Base-by-base conservation (phyloP, 371 early-diverging fungal species). In the Mucor velutinosus region DNA sequence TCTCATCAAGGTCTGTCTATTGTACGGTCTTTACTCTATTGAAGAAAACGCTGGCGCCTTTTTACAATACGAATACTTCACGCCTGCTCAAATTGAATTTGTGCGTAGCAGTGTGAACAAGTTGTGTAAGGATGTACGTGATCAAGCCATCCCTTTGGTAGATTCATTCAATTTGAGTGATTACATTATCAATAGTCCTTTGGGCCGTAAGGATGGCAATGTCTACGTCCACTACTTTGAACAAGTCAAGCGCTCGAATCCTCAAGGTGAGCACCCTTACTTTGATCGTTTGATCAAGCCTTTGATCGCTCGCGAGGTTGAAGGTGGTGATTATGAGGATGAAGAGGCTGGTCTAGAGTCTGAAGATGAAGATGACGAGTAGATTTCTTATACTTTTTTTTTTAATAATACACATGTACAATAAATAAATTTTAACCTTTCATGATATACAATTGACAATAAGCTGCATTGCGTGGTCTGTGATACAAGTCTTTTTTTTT, bases 111-210 rank as follows among this genome's bases (percentile, higher is more conserved):
- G 85, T 68, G 88, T 93, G 70, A 89, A 88, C 62, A 75, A 74
- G 2, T 84, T 91, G n/a, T 93, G 93, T 82, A 82, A 82, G 33
- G 81, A 79, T 41, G 87, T 95, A 6, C 89, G 96, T 39, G 84
- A 88, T 33, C 90, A 95, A 70, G 92, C 93, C 56, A 91, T 96
- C 72, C 89, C 93, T 11, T 81, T 97, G 51, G 93, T 94, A 21
- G 97, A 96, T 68, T 80, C 95, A 27, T 96, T 95, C 80, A 92
- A 90, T 73, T 88, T 90, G 78, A 78, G 91, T 23, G 97, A 97
- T 78, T 95, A 89, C 75, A 87, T 94, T 37, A 76, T 97, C 77
- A 94, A 95, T 85, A 94, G 94, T 60, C 95, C 96, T 25, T 76
- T 97, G 15, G 97, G 97, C 29, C 87, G 91, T 49, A 88, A 84